These are phyloP conservation scores for Penicillium simplicissimum DNA, from an alignment of 495 filamentous ascomycete genomes.

Conservation along the genomic window DNA sequence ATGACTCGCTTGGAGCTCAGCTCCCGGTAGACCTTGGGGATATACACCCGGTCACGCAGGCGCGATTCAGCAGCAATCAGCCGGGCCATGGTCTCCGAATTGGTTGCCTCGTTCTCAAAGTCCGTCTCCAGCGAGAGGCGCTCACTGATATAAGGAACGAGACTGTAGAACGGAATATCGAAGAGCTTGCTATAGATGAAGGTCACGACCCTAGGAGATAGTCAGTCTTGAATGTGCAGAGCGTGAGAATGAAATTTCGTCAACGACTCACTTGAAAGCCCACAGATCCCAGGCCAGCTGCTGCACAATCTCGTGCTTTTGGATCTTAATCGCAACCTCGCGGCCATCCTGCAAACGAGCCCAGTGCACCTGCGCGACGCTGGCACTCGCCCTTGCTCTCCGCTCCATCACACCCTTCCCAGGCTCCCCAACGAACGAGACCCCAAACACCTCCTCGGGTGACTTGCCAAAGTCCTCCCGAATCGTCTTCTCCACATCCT, in stretches of 20 bases:
- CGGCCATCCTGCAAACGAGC: constrained; percentile 78
- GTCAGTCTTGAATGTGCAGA: not conserved
- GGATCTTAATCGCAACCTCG: constrained; percentile 93
- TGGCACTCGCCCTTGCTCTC: constrained; percentile 81
- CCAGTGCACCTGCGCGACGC: constrained; percentile 97
- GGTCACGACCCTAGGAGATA: constrained; percentile 61
- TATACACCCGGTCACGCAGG: constrained; percentile 77
- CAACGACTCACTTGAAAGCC: constrained; percentile 76
- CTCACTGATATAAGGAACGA: constrained; percentile 89
- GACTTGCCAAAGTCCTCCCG: constrained; percentile 82
- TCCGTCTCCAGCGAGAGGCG: constrained; percentile 89
- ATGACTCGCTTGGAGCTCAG: constrained; percentile 82
- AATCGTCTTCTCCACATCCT: constrained; percentile 83
- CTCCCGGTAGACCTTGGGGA: constrained; percentile 80
- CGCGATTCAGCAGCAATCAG: constrained; percentile 77
- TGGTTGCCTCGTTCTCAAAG: constrained; percentile 86
- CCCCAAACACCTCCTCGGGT: constrained; percentile 84
- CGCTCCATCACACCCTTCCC: constrained; percentile 84
- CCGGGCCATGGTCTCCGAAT: constrained; percentile 78
- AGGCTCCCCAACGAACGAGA: constrained; percentile 69
- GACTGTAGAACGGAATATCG: constrained; percentile 81
- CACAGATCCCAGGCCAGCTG: constrained; percentile 93
- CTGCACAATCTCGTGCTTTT: constrained; percentile 88
- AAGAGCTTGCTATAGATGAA: constrained; percentile 77
- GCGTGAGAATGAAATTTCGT: not conserved